A percentile compares a stretch with the other conserved stretches of the same genome.
Conservation (phyloP, 2,329 filamentous ascomycete genomes). For the Fusarium sp. region DNA sequence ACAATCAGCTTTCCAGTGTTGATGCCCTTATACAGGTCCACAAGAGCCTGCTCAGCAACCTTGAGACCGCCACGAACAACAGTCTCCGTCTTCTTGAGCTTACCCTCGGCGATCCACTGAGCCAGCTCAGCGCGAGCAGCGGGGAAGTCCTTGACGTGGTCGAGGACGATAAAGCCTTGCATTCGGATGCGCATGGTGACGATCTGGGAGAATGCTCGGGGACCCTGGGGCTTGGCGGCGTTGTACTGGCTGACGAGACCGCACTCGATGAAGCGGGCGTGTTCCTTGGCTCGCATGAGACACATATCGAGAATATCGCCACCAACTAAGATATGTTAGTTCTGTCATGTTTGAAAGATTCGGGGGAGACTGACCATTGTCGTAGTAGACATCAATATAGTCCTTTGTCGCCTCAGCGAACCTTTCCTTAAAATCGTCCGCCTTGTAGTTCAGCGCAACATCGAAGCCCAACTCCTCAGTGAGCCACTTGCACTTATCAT, state of each 20-base stretch:
- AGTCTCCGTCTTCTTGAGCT: conserved; percentile 77
- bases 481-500: conserved; percentile 75
- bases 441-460: conserved; percentile 75
- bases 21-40: conserved; percentile 72
- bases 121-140: conserved; percentile 70
- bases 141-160: conserved; percentile 68
- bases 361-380: conserved; percentile 59
- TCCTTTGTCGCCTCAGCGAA: conserved; percentile 67
- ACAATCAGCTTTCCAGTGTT: conserved; percentile 71
- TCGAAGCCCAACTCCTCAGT: conserved; percentile 72
- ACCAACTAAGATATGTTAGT: conserved; percentile 57
- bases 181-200: conserved; percentile 67
- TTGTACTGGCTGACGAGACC: conserved; percentile 79
- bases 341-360: fast-evolving
- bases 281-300: conserved; percentile 67
- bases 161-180: conserved; percentile 79
- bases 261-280: conserved; percentile 77
- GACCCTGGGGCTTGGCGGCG: conserved; percentile 61
- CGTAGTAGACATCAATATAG: conserved; percentile 76
- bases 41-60: conserved; percentile 70
- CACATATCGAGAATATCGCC: conserved; percentile 76
- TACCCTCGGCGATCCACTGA: conserved; percentile 75
- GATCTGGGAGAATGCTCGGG: conserved; percentile 64
- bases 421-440: conserved; percentile 65
- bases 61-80: conserved; percentile 74